Base-by-base conservation (phyloP, 1,139 yeast species). In the Geotrichum histeridarum region DNA sequence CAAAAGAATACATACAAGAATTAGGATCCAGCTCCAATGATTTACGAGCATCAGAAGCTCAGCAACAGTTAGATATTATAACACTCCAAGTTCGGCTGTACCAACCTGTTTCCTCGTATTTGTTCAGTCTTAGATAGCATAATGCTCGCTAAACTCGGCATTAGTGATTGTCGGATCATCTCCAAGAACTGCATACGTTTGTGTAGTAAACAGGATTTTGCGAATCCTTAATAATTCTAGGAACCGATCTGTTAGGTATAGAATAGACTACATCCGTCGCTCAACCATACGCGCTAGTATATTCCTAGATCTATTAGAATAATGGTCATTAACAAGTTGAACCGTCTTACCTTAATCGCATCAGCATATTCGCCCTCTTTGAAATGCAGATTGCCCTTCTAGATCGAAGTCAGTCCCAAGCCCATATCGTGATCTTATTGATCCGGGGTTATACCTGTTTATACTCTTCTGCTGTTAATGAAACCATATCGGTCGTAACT, bases 301-400 rank as follows among this genome's bases (percentile, higher is more conserved):
- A 64, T 54, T 62, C 64, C 63, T 60, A 42, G 18, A 7, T 11
- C n/a, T 38, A 17, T 44, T 54, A 35, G 46, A 36, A 42, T 33
- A 31, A 2, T 12, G 8, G 14, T 35, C 22, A 18, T 38, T 32
- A 18, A 41, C 4, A 11, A 11, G 8, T 31, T 14, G 38, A n/a
- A 33, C 42, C 18, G 18, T 36, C 65, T 48, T 50, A 62, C 66
- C 60, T 66, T 63, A 59, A 75, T 57, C 43, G 70, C 67, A 59
- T 69, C 60, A 53, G 60, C 60, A 62, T 70, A 65, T 61, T 70
- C 69, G 54, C 75, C 60, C 72, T 75, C 63, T 59, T 70, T 48
- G 75, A 77, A 55, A 62, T 63, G 59, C 36, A 49, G 55, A 53
- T 67, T 67, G 27, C 70, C 70, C 48, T 61, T 61, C 70, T 55